phyloP scores from a whole-genome alignment of 371 early-diverging fungal species.

The Mortierella sp. region DNA sequence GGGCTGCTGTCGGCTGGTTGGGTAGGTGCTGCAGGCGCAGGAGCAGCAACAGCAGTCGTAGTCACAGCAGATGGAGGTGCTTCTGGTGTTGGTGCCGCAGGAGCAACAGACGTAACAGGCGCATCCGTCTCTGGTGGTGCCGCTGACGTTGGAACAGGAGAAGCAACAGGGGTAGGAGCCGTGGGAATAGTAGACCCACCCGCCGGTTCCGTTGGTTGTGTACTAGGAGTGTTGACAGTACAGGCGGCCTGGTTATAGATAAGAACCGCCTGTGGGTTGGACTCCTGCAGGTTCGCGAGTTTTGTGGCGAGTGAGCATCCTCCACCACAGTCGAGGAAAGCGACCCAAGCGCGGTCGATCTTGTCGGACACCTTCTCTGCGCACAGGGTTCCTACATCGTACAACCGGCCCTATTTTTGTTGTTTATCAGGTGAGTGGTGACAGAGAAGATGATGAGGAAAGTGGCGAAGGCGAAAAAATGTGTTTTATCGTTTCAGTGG shows the following conservation, averaged over 20 bases:
- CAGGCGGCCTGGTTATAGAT: constrained; percentile 45
- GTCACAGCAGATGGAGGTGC: neutral
- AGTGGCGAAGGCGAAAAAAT: neutral
- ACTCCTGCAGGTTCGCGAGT: constrained; percentile 31
- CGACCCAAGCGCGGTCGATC: constrained; percentile 48
- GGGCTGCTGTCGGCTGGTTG: neutral
- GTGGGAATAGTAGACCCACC: neutral
- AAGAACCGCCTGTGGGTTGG: constrained; percentile 50
- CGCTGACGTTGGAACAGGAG: neutral
- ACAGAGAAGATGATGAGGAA: neutral
- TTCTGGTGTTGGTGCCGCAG: neutral
- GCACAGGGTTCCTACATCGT: constrained; percentile 49
- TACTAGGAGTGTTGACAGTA: constrained; percentile 5
- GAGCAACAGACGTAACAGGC: neutral
- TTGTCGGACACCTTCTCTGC: constrained; percentile 29
- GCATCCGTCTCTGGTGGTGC: neutral
- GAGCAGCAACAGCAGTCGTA: neutral
- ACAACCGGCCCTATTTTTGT: constrained; percentile 39
- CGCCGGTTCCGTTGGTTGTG: neutral
- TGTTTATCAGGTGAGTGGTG: no score
- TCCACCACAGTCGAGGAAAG: constrained; percentile 32
- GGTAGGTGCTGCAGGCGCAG: neutral
- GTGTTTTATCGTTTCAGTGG: neutral
- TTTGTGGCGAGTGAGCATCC: constrained; percentile 44
- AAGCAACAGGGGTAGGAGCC: neutral